A percentile compares a stretch with the other conserved stretches of the same genome.
Conservation (phyloP, 2,329 filamentous ascomycete species). For the Diplodia intermedia region DNA sequence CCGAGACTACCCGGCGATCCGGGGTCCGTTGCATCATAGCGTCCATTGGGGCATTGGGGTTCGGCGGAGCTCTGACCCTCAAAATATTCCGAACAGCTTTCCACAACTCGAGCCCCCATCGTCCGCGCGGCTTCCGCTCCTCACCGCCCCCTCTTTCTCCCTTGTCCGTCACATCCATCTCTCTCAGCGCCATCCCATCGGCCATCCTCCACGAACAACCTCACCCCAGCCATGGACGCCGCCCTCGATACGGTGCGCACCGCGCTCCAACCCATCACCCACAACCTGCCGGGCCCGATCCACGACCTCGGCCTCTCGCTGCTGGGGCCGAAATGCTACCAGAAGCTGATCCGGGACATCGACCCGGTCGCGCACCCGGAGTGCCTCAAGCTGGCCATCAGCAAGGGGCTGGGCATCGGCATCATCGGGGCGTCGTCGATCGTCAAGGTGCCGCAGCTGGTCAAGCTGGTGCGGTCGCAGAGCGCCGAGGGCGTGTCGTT, state of each 20-base stretch:
- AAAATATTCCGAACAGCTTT: conserved; percentile 24
- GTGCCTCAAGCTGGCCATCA: conserved; percentile 88
- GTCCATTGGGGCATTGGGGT: too few species aligned
- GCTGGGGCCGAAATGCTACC: conserved; percentile 85
- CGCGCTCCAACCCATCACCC: conserved; percentile 53
- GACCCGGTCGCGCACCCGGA: conserved; percentile 73
- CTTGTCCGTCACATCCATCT: not conserved
- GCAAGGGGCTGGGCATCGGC: conserved; percentile 89
- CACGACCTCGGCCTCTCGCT: conserved; percentile 56
- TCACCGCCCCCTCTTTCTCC: not conserved
- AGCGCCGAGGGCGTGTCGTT: conserved; percentile 87
- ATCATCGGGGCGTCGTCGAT: conserved; percentile 90
- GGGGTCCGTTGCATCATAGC: conserved; percentile 26
- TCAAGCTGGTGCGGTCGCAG: conserved; percentile 84
- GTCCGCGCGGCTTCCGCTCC: not conserved
- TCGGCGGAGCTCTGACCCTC: not conserved
- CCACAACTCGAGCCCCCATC: conserved; percentile 5
- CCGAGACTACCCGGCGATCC: conserved; percentile 25
- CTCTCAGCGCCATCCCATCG: too few species aligned
- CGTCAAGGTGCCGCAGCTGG: conserved; percentile 95
- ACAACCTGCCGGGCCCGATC: conserved; percentile 52
- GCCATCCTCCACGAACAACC: not conserved
- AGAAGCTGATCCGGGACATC: conserved; percentile 82
- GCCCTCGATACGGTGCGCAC: conserved; percentile 55
- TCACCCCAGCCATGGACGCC: conserved; percentile 29